Conservation (phyloP, 1,284 basidiomycete genomes). For the Calocybe gambosa region DNA sequence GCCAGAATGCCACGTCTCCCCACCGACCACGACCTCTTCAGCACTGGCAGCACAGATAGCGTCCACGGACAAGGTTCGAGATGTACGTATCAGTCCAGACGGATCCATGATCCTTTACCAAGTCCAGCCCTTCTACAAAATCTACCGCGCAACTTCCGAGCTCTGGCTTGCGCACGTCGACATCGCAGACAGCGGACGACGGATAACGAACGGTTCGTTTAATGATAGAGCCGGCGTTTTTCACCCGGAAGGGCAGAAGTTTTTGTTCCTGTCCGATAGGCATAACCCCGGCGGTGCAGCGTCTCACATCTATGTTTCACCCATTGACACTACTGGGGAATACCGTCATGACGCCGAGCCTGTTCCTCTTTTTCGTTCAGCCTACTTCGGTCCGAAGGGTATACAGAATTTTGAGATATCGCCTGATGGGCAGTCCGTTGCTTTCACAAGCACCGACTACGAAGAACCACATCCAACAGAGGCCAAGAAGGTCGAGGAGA, state of each 20-base stretch:
- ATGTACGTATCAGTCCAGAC: constrained; percentile 26
- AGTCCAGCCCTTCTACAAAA: constrained; percentile 23
- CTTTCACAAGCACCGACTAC: constrained; percentile 19
- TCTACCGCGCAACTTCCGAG: constrained; percentile 17
- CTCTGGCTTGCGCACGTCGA: constrained; percentile 26
- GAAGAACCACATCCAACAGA: constrained; percentile 8
- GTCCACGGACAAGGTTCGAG: constrained; percentile 24
- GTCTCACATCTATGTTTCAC: constrained; percentile 17
- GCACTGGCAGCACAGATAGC: constrained; percentile 17
- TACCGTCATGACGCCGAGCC: constrained; percentile 8
- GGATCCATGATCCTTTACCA: constrained; percentile 24
- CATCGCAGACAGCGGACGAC: constrained; percentile 20
- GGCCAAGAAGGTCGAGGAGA: constrained; percentile 14
- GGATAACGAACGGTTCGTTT: constrained; percentile 19
- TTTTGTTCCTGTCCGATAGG: constrained; percentile 25
- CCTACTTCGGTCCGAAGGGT: constrained; percentile 14
- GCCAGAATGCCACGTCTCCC: neutral
- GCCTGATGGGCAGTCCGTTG: constrained; percentile 23
- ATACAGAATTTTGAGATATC: constrained; percentile 26
- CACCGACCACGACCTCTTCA: neutral
- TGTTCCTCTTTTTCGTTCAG: constrained; percentile 9
- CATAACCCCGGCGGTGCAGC: constrained; percentile 19
- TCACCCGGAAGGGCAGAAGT: constrained; percentile 21
- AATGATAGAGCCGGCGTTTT: constrained; percentile 23
- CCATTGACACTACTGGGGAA: constrained; percentile 3